Evolutionary conservation across 257 asterid species (phyloP).

Genomic region (Galeopsis tetrahit): DNA sequence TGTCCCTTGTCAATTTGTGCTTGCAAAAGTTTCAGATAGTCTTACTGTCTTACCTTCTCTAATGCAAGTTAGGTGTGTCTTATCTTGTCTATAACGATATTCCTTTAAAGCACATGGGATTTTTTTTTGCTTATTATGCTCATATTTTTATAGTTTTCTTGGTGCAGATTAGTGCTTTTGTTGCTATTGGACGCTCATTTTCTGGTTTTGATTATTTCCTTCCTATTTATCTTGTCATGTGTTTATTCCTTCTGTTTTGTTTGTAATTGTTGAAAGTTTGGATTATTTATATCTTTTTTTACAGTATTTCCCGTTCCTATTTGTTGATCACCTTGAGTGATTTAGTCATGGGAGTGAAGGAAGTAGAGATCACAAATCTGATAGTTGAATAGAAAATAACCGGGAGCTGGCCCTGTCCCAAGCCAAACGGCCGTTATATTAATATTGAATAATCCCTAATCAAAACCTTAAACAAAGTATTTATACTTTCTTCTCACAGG

Average conservation of each 20-base stretch:
- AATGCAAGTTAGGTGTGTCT: neutral
- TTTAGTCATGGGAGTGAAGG: too few species aligned
- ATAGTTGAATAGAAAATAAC: too few species aligned
- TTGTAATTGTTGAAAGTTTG: slow-evolving; percentile 22
- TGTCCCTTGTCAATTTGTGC: slow-evolving; percentile 21
- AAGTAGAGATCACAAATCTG: too few species aligned
- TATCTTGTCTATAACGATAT: slow-evolving; percentile 5
- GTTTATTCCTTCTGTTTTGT: neutral
- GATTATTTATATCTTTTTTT: slow-evolving; percentile 4
- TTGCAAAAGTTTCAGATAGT: slow-evolving; percentile 19
- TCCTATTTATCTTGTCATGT: neutral
- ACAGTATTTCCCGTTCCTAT: neutral
- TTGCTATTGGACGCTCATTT: slow-evolving; percentile 13
- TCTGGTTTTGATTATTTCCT: slow-evolving; percentile 19
- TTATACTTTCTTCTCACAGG: too few species aligned
- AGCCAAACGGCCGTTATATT: too few species aligned
- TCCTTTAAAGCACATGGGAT: neutral
- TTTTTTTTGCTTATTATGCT: neutral
- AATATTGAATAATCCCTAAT: too few species aligned
- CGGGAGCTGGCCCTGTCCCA: too few species aligned
- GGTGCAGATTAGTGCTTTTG: neutral
- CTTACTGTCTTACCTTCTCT: neutral
- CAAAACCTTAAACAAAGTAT: too few species aligned
- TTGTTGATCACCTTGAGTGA: slow-evolving; percentile 7
- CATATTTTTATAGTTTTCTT: slow-evolving; percentile 18